These are phyloP conservation scores for Chrysoporthe austroafricana DNA, from an alignment of 2,329 filamentous ascomycete species.

Conservation along the genomic window DNA sequence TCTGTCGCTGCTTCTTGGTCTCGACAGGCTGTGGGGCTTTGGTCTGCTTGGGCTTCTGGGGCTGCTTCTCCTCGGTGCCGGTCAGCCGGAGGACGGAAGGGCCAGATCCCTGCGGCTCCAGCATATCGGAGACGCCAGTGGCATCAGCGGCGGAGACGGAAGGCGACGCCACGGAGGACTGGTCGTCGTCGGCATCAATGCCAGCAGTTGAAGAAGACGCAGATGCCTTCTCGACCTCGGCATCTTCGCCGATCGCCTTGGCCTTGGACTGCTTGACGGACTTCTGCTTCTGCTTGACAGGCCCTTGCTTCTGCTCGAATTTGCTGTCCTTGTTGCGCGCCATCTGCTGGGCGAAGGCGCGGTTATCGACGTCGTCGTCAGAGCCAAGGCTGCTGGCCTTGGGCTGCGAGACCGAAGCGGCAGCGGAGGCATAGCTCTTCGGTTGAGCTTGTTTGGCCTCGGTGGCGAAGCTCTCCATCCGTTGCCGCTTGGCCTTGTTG, in stretches of 20 bases:
- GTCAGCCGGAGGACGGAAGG: slow-evolving; percentile 81
- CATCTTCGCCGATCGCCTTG: slow-evolving; percentile 52
- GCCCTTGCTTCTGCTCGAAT: slow-evolving; percentile 69
- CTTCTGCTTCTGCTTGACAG: slow-evolving; percentile 71
- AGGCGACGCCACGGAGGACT: slow-evolving; percentile 72
- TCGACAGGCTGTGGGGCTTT: slow-evolving; percentile 70
- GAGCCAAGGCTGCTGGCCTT: slow-evolving; percentile 46
- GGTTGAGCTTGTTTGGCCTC: slow-evolving; percentile 38
- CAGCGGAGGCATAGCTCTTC: slow-evolving; percentile 37
- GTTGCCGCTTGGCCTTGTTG: slow-evolving; percentile 45
- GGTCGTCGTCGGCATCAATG: slow-evolving; percentile 80
- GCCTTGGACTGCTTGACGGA: slow-evolving; percentile 71
- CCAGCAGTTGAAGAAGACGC: slow-evolving; percentile 72
- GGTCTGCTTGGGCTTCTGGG: slow-evolving; percentile 65
- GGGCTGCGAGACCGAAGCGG: slow-evolving; percentile 25
- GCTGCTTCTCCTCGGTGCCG: slow-evolving; percentile 55
- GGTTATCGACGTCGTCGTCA: slow-evolving; percentile 68
- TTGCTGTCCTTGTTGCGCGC: slow-evolving; percentile 69
- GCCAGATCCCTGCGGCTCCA: slow-evolving; percentile 70
- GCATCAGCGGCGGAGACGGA: slow-evolving; percentile 59
- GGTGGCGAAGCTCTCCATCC: slow-evolving; percentile 45
- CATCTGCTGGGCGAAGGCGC: slow-evolving; percentile 77
- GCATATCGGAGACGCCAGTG: slow-evolving; percentile 86
- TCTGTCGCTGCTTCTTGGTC: slow-evolving; percentile 95
- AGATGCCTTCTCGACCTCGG: slow-evolving; percentile 55